Evolutionary conservation across 345 rosid species (phyloP).

Genomic region (Theobroma cacao): DNA sequence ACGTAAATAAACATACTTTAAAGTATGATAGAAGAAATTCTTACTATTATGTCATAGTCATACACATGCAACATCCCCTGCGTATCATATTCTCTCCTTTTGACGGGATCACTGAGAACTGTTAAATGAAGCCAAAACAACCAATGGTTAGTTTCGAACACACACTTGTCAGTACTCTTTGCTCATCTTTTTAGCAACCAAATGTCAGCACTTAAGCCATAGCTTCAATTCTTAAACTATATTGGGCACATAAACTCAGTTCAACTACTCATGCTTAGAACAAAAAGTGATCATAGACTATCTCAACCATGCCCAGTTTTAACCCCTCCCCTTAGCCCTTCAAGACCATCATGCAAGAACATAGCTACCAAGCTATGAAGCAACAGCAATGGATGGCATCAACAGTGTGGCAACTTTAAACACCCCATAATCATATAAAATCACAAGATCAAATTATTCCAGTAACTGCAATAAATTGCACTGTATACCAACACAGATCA

Average conservation of each 20-base stretch:
- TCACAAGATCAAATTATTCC: background rate
- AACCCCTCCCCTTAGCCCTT: background rate
- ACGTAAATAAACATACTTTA: background rate
- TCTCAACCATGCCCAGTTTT: background rate
- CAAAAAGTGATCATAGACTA: background rate
- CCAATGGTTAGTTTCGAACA: background rate
- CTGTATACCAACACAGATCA: background rate
- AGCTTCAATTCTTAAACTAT: background rate
- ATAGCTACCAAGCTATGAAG: background rate
- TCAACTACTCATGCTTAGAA: background rate
- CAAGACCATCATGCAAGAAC: background rate
- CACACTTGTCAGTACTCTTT: background rate
- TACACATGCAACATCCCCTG: conserved; percentile 57
- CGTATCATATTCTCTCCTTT: conserved; percentile 72
- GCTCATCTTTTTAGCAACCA: background rate
- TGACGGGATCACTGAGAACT: conserved; percentile 75
- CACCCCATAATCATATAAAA: background rate
- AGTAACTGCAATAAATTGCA: background rate
- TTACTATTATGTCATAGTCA: conserved; percentile 56
- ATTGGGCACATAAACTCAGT: background rate
- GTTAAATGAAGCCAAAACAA: conserved; percentile 19
- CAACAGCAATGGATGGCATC: background rate
- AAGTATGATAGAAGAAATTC: conserved; percentile 5
- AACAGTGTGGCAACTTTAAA: background rate
- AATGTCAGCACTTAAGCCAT: background rate